Conservation (phyloP, 371 early-diverging fungal genomes). For the Apophysomyces trapeziformis region DNA sequence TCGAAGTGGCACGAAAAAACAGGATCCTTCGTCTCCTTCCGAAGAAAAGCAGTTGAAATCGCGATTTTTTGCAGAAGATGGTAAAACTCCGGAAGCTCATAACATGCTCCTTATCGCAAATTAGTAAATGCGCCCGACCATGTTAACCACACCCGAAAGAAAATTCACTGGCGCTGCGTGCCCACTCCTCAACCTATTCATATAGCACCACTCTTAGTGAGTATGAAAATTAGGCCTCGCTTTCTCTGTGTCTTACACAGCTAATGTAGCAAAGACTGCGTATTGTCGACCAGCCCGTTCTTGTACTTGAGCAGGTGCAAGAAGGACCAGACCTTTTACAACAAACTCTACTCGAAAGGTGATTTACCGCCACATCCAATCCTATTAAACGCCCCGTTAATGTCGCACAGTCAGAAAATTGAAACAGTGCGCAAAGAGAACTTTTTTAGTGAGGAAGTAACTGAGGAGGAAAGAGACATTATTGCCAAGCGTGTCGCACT, state of each 20-base stretch:
- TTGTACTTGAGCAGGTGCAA: neutral
- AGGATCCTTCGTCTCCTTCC: slow-evolving; percentile 6
- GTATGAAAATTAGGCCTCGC: neutral
- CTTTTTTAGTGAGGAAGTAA: slow-evolving; percentile 84
- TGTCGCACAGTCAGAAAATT: slow-evolving; percentile 66
- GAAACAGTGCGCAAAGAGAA: slow-evolving; percentile 83
- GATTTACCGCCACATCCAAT: neutral
- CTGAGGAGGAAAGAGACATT: slow-evolving; percentile 81
- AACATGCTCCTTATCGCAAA: neutral
- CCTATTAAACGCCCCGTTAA: neutral
- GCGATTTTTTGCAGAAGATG: slow-evolving; percentile 19
- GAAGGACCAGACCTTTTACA: neutral
- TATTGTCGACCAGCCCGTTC: slow-evolving; percentile 7
- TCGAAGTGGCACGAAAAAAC: slow-evolving; percentile 15
- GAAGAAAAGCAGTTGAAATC: slow-evolving; percentile 22
- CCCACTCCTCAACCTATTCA: neutral
- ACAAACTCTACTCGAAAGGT: slow-evolving; percentile 10
- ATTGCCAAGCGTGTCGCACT: slow-evolving; percentile 86
- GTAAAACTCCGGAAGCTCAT: neutral
- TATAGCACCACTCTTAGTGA: slow-evolving; percentile 8
- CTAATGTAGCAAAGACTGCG: slow-evolving; percentile 11
- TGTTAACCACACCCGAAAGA: neutral
- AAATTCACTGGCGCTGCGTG: slow-evolving; percentile 12
- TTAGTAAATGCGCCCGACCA: neutral
- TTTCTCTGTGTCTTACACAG: neutral